Conservation (phyloP, 2,329 filamentous ascomycete species). For the Alternaria sp. region DNA sequence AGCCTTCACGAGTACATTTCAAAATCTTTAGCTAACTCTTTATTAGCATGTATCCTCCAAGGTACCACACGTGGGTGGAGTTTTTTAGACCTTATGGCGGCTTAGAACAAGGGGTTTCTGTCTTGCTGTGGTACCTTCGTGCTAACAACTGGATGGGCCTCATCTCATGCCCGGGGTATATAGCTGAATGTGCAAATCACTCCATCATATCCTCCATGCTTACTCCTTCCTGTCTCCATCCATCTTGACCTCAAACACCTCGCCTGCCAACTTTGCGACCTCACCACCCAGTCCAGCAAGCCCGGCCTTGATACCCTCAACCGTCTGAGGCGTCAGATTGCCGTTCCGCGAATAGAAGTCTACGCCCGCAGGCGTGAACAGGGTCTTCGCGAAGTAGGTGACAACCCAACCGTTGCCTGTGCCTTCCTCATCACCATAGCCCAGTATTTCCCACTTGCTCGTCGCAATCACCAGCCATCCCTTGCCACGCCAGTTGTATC, state of each 20-base stretch:
- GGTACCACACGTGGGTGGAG: not conserved
- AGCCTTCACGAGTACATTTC: not conserved
- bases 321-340: slow-evolving; percentile 63
- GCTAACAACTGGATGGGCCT: not conserved
- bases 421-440: slow-evolving; percentile 67
- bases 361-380: slow-evolving; percentile 82
- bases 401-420: slow-evolving; percentile 70
- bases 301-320: slow-evolving; percentile 62
- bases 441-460: slow-evolving; percentile 82
- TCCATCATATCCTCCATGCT: not conserved
- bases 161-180: slow-evolving; percentile 16
- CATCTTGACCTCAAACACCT: slow-evolving; percentile 55
- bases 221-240: slow-evolving; percentile 32
- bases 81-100: not conserved
- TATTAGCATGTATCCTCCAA: not conserved
- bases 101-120: not conserved
- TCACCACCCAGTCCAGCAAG: slow-evolving; percentile 59
- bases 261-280: slow-evolving; percentile 60
- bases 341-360: slow-evolving; percentile 75
- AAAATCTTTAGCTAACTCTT: not conserved
- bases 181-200: not conserved
- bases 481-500: slow-evolving; percentile 73
- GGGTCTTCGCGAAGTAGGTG: slow-evolving; percentile 81
- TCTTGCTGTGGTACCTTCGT: not conserved
- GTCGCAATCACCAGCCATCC: slow-evolving; percentile 74